Base-by-base conservation (phyloP, 192 early-diverging fungal species). In the Coemansia sp. region DNA sequence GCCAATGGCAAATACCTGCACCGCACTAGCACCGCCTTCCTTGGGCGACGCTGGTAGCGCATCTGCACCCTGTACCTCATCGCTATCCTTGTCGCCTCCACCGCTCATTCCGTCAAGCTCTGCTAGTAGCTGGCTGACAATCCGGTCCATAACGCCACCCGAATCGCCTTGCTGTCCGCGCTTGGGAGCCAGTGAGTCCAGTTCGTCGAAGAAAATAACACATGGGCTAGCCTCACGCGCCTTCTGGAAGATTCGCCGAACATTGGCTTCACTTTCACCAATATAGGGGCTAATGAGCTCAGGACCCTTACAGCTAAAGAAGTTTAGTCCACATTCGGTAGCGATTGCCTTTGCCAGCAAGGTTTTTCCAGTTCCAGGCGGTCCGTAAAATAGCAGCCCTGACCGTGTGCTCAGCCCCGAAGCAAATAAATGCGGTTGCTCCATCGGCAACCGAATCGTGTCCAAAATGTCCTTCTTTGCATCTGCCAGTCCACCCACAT, bases 221-320 rank as follows among this genome's bases (percentile, higher is more conserved):
- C 94, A 98, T 1, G 97, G 97, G 30, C 90, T 88, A 11, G 97
- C 97, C 66, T 97, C 95, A 41, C 97, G 83, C 3, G 97, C 97
- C 42, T 85, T 81, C 62, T 97, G 92, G 76, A 99, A 99, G 20
- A 99, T 91, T 38, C 88, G 78, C 1, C 97, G 84, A 2, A 99
- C 97, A 56, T 99, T 98, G 1, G 91, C 90, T 74, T 99, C 97
- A 23, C 93, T 94, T 73, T 99, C 97, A 59, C 97, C 97, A 71
- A 99, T 94, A 64, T 99, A 99, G 86, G 96, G 93, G 76, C 94
- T 97, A n/a, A 97, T 78, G 18, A 98, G 76, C 56, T 99, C 95
- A 5, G 97, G 97, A 1, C 97, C 97, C 76, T 99, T 99, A 53
- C 98, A 93, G 18, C 91, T 94, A 56, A 99, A 88, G 60, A 99